Evolutionary conservation across 2,329 filamentous ascomycete species (phyloP).

Genomic region (Graphium sp.): DNA sequence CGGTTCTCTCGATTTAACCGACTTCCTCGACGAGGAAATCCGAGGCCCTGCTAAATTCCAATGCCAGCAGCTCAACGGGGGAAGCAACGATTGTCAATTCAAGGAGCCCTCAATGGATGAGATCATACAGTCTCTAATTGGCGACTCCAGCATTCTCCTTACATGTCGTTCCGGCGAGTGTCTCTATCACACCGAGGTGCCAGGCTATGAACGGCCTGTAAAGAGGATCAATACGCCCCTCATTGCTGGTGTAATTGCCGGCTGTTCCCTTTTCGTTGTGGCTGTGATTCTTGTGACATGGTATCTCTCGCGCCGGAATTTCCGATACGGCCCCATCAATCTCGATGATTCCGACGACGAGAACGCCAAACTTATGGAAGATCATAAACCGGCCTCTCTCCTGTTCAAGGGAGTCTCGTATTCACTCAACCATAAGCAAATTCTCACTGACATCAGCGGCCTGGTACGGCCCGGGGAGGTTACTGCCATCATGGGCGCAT

Average conservation of each 20-base stretch:
- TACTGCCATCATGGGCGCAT: slow-evolving; percentile 95
- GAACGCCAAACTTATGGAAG: slow-evolving; percentile 66
- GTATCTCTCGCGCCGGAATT: slow-evolving; percentile 68
- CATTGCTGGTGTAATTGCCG: slow-evolving; percentile 85
- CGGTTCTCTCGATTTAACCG: slow-evolving; percentile 79
- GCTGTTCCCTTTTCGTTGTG: slow-evolving; percentile 74
- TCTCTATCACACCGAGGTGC: slow-evolving; percentile 80
- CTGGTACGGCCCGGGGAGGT: slow-evolving; percentile 90
- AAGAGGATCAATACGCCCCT: slow-evolving; percentile 95
- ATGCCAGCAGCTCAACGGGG: slow-evolving; percentile 49
- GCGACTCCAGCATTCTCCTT: slow-evolving; percentile 75
- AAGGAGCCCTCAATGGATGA: slow-evolving; percentile 86
- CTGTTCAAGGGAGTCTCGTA: slow-evolving; percentile 85
- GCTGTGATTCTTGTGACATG: slow-evolving; percentile 68
- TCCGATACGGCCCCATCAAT: slow-evolving; percentile 55
- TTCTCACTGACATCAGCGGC: slow-evolving; percentile 65
- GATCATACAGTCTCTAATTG: slow-evolving; percentile 76
- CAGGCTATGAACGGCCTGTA: slow-evolving; percentile 73
- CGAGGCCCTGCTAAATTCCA: slow-evolving; percentile 76
- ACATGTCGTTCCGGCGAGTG: slow-evolving; percentile 80
- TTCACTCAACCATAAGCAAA: slow-evolving; percentile 70
- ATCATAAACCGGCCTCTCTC: slow-evolving; percentile 80
- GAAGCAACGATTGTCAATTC: slow-evolving; percentile 56
- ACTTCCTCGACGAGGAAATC: slow-evolving; percentile 72
- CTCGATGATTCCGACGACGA: slow-evolving; percentile 87